A percentile compares a stretch with the other conserved stretches of the same genome.
These are phyloP conservation scores for Echinosphaeria canescens DNA, from an alignment of 2,329 filamentous ascomycete genomes.

Conservation along the genomic window DNA sequence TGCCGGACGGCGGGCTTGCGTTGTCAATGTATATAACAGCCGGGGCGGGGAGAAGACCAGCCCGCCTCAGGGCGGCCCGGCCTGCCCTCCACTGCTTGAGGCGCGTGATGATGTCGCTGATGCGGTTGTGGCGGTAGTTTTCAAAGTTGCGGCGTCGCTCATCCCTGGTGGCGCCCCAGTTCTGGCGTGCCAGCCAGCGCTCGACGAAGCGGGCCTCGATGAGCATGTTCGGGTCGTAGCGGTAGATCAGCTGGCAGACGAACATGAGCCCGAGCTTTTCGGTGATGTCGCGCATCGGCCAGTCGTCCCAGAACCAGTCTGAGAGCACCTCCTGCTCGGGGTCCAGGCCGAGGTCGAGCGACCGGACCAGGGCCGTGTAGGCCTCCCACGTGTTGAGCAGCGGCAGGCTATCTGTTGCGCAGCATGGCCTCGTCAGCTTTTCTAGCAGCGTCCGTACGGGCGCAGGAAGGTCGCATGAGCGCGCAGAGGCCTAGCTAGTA, in stretches of 20 bases:
- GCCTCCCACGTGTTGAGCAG: conserved; percentile 25
- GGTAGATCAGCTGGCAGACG: conserved; percentile 32
- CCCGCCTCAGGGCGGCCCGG: conserved; percentile 24
- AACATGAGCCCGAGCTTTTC: conserved; percentile 39
- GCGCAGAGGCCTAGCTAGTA: too few species aligned
- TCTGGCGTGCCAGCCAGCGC: conserved; percentile 53
- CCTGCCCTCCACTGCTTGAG: conserved; percentile 27
- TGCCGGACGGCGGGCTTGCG: background rate
- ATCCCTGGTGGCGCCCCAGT: conserved; percentile 36
- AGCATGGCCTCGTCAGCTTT: too few species aligned
- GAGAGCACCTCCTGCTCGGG: conserved; percentile 26
- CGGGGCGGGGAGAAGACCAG: conserved; percentile 19
- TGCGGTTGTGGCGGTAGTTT: conserved; percentile 28
- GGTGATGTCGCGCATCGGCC: conserved; percentile 34
- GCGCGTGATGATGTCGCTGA: conserved; percentile 26
- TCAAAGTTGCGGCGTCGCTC: conserved; percentile 30
- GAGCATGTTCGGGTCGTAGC: conserved; percentile 32
- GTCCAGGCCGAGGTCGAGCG: conserved; percentile 32
- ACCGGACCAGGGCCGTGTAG: conserved; percentile 35
- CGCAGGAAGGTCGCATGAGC: too few species aligned
- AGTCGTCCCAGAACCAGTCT: conserved; percentile 38
- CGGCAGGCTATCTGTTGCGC: conserved; percentile 15
- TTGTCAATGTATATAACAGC: too few species aligned
- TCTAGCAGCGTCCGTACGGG: conserved; percentile 2
- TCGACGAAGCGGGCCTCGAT: conserved; percentile 44